Evolutionary conservation across 1,284 basidiomycete genomes (phyloP), one percentile per base, ranked within the genome.

Genomic region (Sporisorium graminicola): DNA sequence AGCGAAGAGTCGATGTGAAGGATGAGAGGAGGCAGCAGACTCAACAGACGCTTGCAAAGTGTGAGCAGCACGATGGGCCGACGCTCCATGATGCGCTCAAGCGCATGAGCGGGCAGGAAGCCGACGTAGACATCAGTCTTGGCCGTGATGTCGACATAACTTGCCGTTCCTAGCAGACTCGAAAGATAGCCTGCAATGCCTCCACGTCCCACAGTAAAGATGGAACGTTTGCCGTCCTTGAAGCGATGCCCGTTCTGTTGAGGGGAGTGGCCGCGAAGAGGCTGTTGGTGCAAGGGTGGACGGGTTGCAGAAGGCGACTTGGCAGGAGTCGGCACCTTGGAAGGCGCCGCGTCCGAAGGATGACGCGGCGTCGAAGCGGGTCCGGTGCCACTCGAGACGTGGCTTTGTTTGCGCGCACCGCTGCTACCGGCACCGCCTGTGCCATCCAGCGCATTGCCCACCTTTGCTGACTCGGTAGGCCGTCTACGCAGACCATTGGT

Each of bases 141-240:
- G 8, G 97, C 95, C 49, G 90, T 92, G 79, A 99, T 97, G 85
- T 96, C 94, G 49, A 98, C 95, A 85, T 98, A 99, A 7, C 94
- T 96, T 18, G 95, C 91, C 40, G 93, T 94, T 65, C 92, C 92
- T 70, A 94, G 94, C 5, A 99, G 88, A 0, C 95, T 95, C 16
- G 95, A 93, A n/a, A 99, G 89, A 86, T 99, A 99, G 5, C 97
- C 97, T 2, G 96, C 96, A 60, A 99, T 96, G 0, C 97, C 96
- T 62, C 96, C 96, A 81, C 82, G 74, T 9, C 96, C 97, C 26
- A 98, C 93, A 1, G 93, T 96, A 86, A 96, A 99, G 31, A 99
- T 85, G 33, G 81, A 81, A 10, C 73, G 75, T 37, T 65, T 67
- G 33, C 64, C 73, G 4, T 75, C 68, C 37, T 63, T 72, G 40